A percentile compares a stretch with the other conserved stretches of the same genome.
phyloP scores from a whole-genome alignment of 305 asterid genomes.

The Stenogyne calaminthoides region DNA sequence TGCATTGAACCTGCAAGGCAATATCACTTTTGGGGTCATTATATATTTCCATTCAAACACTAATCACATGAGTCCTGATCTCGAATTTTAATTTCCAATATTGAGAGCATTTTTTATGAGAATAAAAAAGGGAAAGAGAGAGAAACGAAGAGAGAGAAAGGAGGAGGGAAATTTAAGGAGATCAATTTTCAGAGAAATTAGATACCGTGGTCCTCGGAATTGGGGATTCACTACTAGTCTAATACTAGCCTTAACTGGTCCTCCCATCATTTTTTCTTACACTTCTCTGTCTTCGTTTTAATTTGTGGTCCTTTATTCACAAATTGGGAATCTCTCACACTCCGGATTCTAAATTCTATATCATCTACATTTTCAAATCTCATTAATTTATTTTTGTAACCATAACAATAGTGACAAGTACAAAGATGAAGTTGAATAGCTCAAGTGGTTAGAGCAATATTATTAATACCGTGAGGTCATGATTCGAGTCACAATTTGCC shows the following conservation, averaged over 20 bases:
- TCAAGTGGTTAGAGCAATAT: too few species aligned
- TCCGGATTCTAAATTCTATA: background rate
- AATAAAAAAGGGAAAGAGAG: too few species aligned
- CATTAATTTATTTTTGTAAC: background rate
- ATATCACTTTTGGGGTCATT: background rate
- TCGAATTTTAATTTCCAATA: background rate
- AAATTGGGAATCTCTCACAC: conserved; percentile 15
- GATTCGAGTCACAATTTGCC: too few species aligned
- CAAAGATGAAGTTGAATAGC: too few species aligned
- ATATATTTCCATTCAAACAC: background rate
- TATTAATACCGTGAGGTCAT: too few species aligned
- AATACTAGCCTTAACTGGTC: conserved; percentile 4
- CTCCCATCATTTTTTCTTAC: conserved; percentile 8
- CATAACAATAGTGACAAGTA: background rate
- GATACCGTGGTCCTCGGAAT: conserved; percentile 25
- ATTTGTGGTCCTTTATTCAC: conserved; percentile 36
- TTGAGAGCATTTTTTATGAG: background rate
- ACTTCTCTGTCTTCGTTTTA: background rate
- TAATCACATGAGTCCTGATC: background rate
- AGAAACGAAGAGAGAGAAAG: too few species aligned
- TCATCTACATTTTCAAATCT: background rate
- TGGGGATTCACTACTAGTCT: background rate
- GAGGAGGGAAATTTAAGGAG: background rate
- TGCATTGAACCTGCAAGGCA: conserved; percentile 12
- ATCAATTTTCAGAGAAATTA: conserved; percentile 1